Percentiles rank a stretch among this genome's conserved stretches.
These are phyloP conservation scores for Leccinum fallax DNA, from an alignment of 1,284 basidiomycete genomes.

Conservation along the genomic window DNA sequence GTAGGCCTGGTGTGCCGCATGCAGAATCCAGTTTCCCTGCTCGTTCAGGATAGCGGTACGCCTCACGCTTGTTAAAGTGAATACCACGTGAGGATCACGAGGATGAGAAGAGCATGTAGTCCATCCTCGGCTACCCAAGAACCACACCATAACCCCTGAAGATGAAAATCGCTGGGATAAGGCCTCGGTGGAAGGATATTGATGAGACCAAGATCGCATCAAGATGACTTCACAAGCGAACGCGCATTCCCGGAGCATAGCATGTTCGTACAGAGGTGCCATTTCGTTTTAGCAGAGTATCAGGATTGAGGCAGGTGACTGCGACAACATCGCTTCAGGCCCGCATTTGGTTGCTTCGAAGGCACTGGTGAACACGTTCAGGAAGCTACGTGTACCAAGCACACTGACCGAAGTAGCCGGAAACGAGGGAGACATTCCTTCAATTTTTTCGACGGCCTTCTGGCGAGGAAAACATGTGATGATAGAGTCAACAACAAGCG, in stretches of 20 bases:
- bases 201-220: conserved; percentile 31
- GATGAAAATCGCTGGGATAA: conserved; percentile 2
- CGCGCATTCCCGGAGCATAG: background rate
- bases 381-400: background rate
- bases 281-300: background rate
- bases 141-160: background rate
- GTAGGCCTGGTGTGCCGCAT: too few relatives aligned
- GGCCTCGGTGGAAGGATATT: background rate
- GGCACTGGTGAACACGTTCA: background rate
- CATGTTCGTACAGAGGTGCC: background rate
- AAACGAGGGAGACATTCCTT: background rate
- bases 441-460: background rate
- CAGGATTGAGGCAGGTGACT: background rate
- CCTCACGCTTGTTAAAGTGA: background rate
- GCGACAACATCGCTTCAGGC: background rate
- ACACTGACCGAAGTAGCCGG: background rate
- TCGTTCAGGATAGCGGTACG: background rate
- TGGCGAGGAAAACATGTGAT: conserved; percentile 7
- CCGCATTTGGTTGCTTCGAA: background rate
- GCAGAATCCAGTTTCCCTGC: background rate
- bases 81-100: background rate
- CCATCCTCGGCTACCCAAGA: background rate
- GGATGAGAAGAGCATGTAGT: background rate
- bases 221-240: conserved; percentile 1
- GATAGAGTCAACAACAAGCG: conserved; percentile 18